Evolutionary conservation across 345 rosid species (phyloP).

Genomic region (Sisymbrium altissimum): DNA sequence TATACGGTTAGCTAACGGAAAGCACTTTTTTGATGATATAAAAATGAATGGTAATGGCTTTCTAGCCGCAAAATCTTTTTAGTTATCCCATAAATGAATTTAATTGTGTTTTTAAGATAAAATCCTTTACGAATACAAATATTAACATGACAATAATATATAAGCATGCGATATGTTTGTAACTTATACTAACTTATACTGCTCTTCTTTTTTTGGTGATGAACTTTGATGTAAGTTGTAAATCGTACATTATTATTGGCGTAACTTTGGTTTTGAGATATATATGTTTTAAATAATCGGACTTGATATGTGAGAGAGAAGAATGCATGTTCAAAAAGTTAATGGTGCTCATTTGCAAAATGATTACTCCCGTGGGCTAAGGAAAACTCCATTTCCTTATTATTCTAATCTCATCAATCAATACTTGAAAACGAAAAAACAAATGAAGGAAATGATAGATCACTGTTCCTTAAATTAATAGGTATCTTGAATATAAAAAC

Average conservation of each 20-base stretch:
- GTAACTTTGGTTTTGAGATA: neutral
- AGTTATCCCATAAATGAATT: neutral
- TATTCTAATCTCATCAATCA: neutral
- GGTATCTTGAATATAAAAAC: too few relatives aligned
- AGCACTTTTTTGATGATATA: conserved; percentile 17
- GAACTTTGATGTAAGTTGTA: neutral
- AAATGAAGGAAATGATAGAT: neutral
- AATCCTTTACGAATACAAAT: neutral
- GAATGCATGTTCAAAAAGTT: conserved; percentile 31
- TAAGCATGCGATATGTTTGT: conserved; percentile 7
- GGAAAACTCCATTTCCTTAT: neutral
- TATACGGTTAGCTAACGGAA: conserved; percentile 31
- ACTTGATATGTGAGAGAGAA: neutral
- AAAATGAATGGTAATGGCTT: neutral
- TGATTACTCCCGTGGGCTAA: conserved; percentile 32
- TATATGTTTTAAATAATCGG: neutral
- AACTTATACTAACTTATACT: neutral
- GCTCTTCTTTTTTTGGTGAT: neutral
- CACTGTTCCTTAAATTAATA: neutral
- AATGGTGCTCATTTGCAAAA: conserved; percentile 32
- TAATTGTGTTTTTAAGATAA: neutral
- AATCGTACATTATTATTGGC: neutral
- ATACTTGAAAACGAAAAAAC: neutral
- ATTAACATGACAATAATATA: conserved; percentile 7
- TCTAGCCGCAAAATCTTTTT: conserved; percentile 19